Base-by-base conservation (phyloP, 192 early-diverging fungal species). In the Ambispora gerdemannii region DNA sequence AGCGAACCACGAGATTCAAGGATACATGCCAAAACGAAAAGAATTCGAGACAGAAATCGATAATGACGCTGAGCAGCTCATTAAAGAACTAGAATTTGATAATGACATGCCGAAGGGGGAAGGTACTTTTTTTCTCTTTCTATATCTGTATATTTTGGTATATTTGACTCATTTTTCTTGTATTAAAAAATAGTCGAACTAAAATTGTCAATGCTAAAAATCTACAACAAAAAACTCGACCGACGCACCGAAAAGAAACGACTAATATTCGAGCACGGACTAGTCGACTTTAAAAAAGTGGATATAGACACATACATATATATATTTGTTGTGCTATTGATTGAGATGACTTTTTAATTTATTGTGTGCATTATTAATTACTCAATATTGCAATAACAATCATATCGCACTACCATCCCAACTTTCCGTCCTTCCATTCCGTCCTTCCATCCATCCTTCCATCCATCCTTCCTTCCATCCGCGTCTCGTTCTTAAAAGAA, bases 41-140 rank as follows among this genome's bases (percentile, higher is more conserved):
- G 97, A 99, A 78, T 99, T 97, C 78, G 97, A 99, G 63, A 85
- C 84, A n/a, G 97, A 99, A 77, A 86, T 87, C 69, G 96, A 98
- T 56, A 96, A 98, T 67, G 95, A 96, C 36, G 95, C 96, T 3
- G 97, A 99, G 81, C 85, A 90, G 50, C 74, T 81, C n/a, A 88
- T 99, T 60, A 99, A 98, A 72, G 96, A 99, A 68, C 91, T 99
- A 86, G 80, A 88, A 49, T 92, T 99, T 56, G 95, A 96, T 31
- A 88, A 88, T 47, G 95, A 99, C 71, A 77, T 88, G 92, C 93
- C 63, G 97, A 98, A 73, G 86, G 84, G 22, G 83, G 89, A 87
- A 80, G 38, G 80, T 70, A 25, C 13, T 63, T 20, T 53, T 20
- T 20, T n/a, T 22, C 11, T 4, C 10, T 53, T 53, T 49, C 10